Evolutionary conservation across 2,329 filamentous ascomycete species (phyloP), one percentile per base, ranked within the genome.

Genomic region (Karstenula rhodostoma): DNA sequence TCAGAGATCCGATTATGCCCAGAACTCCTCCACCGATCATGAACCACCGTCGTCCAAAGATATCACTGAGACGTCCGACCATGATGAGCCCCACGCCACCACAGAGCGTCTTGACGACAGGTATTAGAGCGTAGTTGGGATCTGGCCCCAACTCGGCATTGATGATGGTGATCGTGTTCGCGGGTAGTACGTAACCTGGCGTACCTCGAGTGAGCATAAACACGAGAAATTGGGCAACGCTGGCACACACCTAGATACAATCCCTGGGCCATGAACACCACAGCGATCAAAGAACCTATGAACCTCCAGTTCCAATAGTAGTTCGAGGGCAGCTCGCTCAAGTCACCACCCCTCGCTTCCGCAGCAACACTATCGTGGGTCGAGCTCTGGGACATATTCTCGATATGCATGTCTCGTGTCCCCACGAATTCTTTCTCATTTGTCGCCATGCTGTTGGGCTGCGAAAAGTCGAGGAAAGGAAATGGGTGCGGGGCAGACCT

Each of bases 231-330:
- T 22, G 15, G 37, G 9, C 15, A 32, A 4, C 5, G 19, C 5
- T 23, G 29, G 17, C 25, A 53, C 56, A 13, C 43, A 67, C 61
- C 63, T 13, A 66, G 35, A 56, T 68, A 68, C 1, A 68, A 55
- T 9, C 63, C 61, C 35, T 68, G 61, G 23, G 61, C 62, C 64
- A 66, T 66, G 56, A 66, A 66, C 1, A 51, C 49, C 9, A 65
- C 63, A 35, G 63, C 65, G 27, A 40, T 50, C 15, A 67, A 46
- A 13, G 63, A 60, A 40, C 65, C 65, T 17, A 67, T 57, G 48
- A 67, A 67, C 7, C 63, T 49, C 63, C 63, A 67, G 57, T 61
- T 64, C 22, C 58, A 53, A 37, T 65, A 67, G 32, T 67, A 67
- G 9, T 59, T 61, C 37, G 56, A 37, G 3, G 65, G 65, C 53